phyloP scores from a whole-genome alignment of 2,329 filamentous ascomycete genomes.

The Niveomyces coronatus region DNA sequence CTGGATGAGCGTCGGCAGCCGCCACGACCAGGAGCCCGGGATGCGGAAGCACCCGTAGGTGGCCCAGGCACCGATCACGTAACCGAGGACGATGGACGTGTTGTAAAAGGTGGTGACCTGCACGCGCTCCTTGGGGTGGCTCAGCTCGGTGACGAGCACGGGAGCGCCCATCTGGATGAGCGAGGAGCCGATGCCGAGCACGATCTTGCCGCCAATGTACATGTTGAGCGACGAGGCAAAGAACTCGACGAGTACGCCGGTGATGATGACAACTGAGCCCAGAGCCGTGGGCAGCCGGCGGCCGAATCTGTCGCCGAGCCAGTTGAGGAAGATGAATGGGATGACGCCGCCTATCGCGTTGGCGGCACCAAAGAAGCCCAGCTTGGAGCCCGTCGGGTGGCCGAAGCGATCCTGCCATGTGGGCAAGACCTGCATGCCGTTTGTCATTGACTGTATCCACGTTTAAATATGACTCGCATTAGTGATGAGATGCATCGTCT shows the following conservation, averaged over 20 bases:
- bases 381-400: constrained; percentile 25
- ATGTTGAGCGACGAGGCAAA: constrained; percentile 25
- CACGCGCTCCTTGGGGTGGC: constrained; percentile 29
- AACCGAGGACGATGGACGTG: constrained; percentile 30
- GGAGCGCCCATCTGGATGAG: constrained; percentile 32
- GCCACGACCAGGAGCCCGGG: constrained; percentile 34
- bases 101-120: constrained; percentile 29
- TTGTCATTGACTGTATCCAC: constrained; percentile 29
- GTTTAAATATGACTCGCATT: too few relatives aligned
- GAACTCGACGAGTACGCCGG: constrained; percentile 25
- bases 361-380: constrained; percentile 30
- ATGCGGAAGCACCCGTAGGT: constrained; percentile 24
- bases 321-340: constrained; percentile 25
- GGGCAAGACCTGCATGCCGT: constrained; percentile 27
- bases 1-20: constrained; percentile 43
- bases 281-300: constrained; percentile 24
- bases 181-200: constrained; percentile 26
- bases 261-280: constrained; percentile 29
- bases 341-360: constrained; percentile 30
- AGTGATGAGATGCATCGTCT: too few relatives aligned
- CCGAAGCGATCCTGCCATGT: constrained; percentile 28
- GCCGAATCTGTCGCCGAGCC: constrained; percentile 25
- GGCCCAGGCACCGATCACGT: constrained; percentile 27
- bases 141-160: constrained; percentile 32
- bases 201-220: constrained; percentile 29